These are phyloP conservation scores for Rhodamnia argentea DNA, from an alignment of 345 rosid species.

Conservation along the genomic window DNA sequence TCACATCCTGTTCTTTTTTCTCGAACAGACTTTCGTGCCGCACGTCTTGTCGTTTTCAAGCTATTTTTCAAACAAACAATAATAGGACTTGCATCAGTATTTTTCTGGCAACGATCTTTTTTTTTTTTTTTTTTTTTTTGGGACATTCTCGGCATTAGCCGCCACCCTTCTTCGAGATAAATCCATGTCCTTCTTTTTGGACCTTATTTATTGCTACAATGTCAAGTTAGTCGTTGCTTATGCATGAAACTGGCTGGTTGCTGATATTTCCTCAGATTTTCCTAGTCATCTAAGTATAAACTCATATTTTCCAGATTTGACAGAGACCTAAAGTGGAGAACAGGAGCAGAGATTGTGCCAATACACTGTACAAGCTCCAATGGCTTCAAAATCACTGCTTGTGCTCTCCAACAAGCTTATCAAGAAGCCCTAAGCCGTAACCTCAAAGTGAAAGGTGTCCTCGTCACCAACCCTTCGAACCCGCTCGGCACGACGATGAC, in stretches of 20 bases:
- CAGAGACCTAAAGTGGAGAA: conserved; percentile 54
- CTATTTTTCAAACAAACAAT: neutral
- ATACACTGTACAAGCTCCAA: conserved; percentile 41
- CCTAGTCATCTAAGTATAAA: neutral
- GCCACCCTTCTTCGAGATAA: neutral
- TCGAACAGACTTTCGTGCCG: neutral
- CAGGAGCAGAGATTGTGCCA: conserved; percentile 37
- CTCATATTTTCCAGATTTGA: conserved; percentile 25
- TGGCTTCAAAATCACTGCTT: conserved; percentile 33
- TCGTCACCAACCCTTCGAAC: conserved; percentile 16
- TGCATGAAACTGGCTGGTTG: neutral
- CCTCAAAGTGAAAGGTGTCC: conserved; percentile 21
- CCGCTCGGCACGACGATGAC: conserved; percentile 19
- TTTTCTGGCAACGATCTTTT: neutral
- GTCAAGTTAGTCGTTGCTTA: neutral
- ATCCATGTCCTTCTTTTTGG: neutral
- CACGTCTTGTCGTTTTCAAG: neutral
- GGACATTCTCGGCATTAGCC: neutral
- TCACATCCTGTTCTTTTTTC: neutral
- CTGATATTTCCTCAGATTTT: neutral
- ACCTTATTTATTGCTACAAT: neutral
- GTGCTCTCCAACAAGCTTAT: conserved; percentile 12
- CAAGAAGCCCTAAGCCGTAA: conserved; percentile 1
- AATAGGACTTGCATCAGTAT: neutral
- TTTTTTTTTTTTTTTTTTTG: neutral